phyloP scores from a whole-genome alignment of 352 stramenopile species.

The Phytophthora aleatoria region DNA sequence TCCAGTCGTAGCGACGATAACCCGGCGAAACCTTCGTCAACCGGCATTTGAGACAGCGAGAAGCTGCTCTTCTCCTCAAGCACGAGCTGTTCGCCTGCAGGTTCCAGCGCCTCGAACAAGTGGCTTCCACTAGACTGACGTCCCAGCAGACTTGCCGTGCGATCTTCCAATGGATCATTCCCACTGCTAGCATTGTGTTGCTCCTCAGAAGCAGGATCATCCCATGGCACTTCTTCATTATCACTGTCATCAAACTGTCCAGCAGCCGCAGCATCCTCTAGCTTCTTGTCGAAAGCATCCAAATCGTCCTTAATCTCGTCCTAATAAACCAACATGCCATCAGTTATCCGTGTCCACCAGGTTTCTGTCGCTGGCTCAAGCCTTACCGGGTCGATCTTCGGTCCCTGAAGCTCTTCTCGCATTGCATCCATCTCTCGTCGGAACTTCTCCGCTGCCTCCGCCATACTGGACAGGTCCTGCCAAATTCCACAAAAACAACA shows the following conservation, averaged over 20 bases:
- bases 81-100: slow-evolving; percentile 19
- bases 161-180: slow-evolving; percentile 34
- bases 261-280: slow-evolving; percentile 68
- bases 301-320: slow-evolving; percentile 58
- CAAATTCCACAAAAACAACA: slow-evolving; percentile 6
- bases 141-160: slow-evolving; percentile 13
- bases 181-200: slow-evolving; percentile 23
- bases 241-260: slow-evolving; percentile 86
- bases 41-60: slow-evolving; percentile 27
- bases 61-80: slow-evolving; percentile 45
- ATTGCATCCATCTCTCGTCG: slow-evolving; percentile 87
- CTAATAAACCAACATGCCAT: slow-evolving; percentile 24
- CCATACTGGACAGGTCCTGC: slow-evolving; percentile 85
- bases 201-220: slow-evolving; percentile 43
- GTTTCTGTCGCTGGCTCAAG: neutral
- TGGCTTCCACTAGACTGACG: slow-evolving; percentile 27
- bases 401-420: slow-evolving; percentile 54
- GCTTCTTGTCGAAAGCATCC: slow-evolving; percentile 82
- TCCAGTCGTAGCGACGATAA: slow-evolving; percentile 44
- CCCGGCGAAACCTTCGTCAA: slow-evolving; percentile 20
- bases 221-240: slow-evolving; percentile 75
- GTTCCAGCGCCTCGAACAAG: slow-evolving; percentile 44
- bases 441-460: slow-evolving; percentile 80
- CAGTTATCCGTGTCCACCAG: slow-evolving; percentile 5
- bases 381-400: slow-evolving; percentile 41